A percentile compares a stretch with the other conserved stretches of the same genome.
phyloP scores from a whole-genome alignment of 768 basidiomycete species.

The Russula dissimulans region DNA sequence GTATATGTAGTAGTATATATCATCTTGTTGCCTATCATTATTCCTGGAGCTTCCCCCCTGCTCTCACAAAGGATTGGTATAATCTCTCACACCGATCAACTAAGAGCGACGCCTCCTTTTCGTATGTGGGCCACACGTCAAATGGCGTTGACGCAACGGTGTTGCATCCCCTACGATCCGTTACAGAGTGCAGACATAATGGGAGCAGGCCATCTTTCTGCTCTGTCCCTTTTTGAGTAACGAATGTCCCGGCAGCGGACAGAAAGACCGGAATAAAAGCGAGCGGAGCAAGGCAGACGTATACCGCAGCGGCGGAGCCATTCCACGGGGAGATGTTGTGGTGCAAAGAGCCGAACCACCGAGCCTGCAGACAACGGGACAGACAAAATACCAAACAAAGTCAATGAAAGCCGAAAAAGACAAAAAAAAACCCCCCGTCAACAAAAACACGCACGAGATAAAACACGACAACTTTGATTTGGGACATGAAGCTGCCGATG shows the following conservation, averaged over 20 bases:
- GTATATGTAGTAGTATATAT: background rate
- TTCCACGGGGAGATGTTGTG: conserved; percentile 55
- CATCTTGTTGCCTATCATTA: background rate
- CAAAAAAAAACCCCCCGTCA: too few relatives aligned
- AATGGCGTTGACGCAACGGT: conserved; percentile 43
- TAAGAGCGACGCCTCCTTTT: conserved; percentile 38
- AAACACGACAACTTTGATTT: conserved; percentile 45
- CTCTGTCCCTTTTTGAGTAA: conserved; percentile 11
- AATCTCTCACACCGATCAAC: conserved; percentile 49
- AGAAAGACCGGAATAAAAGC: conserved; percentile 36
- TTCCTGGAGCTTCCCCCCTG: conserved; percentile 21
- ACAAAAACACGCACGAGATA: conserved; percentile 45
- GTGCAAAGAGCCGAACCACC: conserved; percentile 55
- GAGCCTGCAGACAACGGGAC: conserved; percentile 39
- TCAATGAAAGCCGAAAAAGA: background rate
- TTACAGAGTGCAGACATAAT: conserved; percentile 46
- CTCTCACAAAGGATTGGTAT: conserved; percentile 31
- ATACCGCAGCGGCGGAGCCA: conserved; percentile 57
- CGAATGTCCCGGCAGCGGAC: background rate
- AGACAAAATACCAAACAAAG: too few relatives aligned
- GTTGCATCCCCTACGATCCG: conserved; percentile 47
- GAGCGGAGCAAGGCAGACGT: conserved; percentile 55
- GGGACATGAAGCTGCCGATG: conserved; percentile 36
- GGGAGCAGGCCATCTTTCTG: conserved; percentile 25
- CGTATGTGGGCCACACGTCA: conserved; percentile 41